These are phyloP conservation scores for Trypanosoma boissoni DNA, from an alignment of 208 protist species.

Conservation along the genomic window DNA sequence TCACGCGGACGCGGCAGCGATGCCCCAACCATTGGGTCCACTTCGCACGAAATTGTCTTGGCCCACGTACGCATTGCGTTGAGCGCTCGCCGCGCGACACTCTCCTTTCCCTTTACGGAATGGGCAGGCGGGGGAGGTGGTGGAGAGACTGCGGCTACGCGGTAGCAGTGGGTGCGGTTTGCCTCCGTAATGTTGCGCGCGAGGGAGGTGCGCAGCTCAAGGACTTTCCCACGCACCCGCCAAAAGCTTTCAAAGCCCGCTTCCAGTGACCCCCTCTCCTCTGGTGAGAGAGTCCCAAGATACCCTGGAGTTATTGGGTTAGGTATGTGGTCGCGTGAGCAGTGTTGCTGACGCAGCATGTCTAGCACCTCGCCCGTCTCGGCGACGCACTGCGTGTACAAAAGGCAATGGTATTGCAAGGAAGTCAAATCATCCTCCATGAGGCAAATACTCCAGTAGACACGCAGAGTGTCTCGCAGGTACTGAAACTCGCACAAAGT, in stretches of 20 bases:
- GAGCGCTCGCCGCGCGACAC: slow-evolving; percentile 8
- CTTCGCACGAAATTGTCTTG: slow-evolving; percentile 51
- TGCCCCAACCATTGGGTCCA: slow-evolving; percentile 29
- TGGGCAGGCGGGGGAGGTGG: background rate
- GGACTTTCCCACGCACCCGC: slow-evolving; percentile 39
- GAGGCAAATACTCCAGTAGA: slow-evolving; percentile 67
- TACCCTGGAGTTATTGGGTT: background rate
- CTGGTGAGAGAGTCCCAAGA: slow-evolving; percentile 28
- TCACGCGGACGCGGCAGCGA: slow-evolving; percentile 18
- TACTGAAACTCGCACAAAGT: slow-evolving; percentile 63
- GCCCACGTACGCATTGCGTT: slow-evolving; percentile 21
- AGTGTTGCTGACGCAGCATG: slow-evolving; percentile 34
- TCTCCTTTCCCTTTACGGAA: background rate
- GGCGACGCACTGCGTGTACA: slow-evolving; percentile 41
- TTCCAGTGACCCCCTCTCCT: slow-evolving; percentile 35
- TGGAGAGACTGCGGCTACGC: background rate
- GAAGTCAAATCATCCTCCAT: slow-evolving; percentile 71
- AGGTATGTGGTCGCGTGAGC: slow-evolving; percentile 37
- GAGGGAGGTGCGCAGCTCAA: slow-evolving; percentile 40
- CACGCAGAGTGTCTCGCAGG: slow-evolving; percentile 41
- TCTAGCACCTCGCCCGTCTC: slow-evolving; percentile 30
- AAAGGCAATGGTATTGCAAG: slow-evolving; percentile 41
- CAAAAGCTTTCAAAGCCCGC: slow-evolving; percentile 61
- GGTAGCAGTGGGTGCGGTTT: slow-evolving; percentile 53
- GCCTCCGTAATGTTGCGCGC: slow-evolving; percentile 62